phyloP scores from a whole-genome alignment of 2,329 filamentous ascomycete species.

The Neobulgaria alba region DNA sequence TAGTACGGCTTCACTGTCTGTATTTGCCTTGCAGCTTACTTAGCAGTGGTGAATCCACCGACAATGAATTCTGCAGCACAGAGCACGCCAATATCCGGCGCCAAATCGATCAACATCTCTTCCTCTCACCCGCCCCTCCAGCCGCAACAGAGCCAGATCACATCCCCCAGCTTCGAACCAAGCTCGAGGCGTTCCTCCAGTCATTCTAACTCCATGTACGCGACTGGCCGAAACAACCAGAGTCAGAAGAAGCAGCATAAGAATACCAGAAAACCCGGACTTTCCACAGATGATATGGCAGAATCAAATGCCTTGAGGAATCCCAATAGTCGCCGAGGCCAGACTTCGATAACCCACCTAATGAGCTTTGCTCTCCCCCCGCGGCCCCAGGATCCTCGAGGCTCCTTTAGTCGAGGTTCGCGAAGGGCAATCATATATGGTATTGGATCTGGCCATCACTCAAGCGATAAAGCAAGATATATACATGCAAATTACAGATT shows the following conservation, averaged over 20 bases:
- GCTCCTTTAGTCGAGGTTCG: conserved; percentile 41
- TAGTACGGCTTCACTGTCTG: conserved; percentile 9
- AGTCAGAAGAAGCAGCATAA: conserved; percentile 74
- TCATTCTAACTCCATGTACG: conserved; percentile 13
- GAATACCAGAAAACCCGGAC: conserved; percentile 63
- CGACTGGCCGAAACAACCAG: conserved; percentile 66
- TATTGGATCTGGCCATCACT: conserved; percentile 80
- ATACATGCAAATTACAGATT: conserved; percentile 98
- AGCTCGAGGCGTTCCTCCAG: conserved; percentile 20
- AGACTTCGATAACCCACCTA: conserved; percentile 93
- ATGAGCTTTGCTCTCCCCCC: conserved; percentile 84
- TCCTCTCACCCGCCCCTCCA: conserved; percentile 24
- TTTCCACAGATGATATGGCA: conserved; percentile 75
- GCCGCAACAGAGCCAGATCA: conserved; percentile 22
- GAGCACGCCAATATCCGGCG: conserved; percentile 24
- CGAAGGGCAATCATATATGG: conserved; percentile 71
- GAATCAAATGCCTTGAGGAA: conserved; percentile 55
- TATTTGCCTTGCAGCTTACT: conserved; percentile 2
- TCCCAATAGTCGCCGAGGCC: conserved; percentile 71
- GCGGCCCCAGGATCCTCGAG: conserved; percentile 50
- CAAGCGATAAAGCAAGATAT: conserved; percentile 64
- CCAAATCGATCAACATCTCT: conserved; percentile 26
- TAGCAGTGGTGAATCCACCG: neutral
- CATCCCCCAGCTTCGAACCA: conserved; percentile 25
- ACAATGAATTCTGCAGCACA: conserved; percentile 28